phyloP scores from a whole-genome alignment of 1,284 basidiomycete species.

The Leccinum pallidistipes region DNA sequence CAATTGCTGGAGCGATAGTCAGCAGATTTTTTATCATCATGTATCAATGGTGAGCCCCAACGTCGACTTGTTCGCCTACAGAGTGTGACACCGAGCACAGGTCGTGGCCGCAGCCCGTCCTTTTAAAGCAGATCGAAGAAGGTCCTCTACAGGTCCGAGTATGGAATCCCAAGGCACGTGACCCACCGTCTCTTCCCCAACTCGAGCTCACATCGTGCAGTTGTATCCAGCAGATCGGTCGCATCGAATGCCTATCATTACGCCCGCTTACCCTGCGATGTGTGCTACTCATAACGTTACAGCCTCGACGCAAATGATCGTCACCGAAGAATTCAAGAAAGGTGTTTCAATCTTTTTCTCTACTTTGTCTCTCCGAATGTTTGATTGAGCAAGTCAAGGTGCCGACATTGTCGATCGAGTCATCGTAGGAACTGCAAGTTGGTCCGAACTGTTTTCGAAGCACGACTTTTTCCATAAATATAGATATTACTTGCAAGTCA shows the following conservation, averaged over 20 bases:
- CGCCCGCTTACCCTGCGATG: conserved; percentile 99
- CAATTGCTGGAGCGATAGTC: conserved; percentile 92
- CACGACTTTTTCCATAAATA: conserved; percentile 99
- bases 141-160: conserved; percentile 92
- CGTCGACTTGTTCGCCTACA: not conserved
- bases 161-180: conserved; percentile 93
- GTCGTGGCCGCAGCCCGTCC: conserved; percentile 97
- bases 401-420: conserved; percentile 94
- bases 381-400: conserved; percentile 45
- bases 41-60: conserved; percentile 80
- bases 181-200: not conserved
- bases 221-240: conserved; percentile 91
- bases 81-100: conserved; percentile 40
- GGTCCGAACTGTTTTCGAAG: conserved; percentile 91
- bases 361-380: not conserved
- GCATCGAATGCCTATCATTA: conserved; percentile 99
- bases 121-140: conserved; percentile 95
- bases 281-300: conserved; percentile 99
- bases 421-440: conserved; percentile 80
- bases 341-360: conserved; percentile 44
- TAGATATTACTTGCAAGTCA: conserved; percentile 97
- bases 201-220: conserved; percentile 40
- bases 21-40: conserved; percentile 97
- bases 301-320: conserved; percentile 93
- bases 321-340: conserved; percentile 95